A percentile compares a stretch with the other conserved stretches of the same genome.
phyloP scores from a whole-genome alignment of 306 rosid species.

The Vigna reflexopilosa region DNA sequence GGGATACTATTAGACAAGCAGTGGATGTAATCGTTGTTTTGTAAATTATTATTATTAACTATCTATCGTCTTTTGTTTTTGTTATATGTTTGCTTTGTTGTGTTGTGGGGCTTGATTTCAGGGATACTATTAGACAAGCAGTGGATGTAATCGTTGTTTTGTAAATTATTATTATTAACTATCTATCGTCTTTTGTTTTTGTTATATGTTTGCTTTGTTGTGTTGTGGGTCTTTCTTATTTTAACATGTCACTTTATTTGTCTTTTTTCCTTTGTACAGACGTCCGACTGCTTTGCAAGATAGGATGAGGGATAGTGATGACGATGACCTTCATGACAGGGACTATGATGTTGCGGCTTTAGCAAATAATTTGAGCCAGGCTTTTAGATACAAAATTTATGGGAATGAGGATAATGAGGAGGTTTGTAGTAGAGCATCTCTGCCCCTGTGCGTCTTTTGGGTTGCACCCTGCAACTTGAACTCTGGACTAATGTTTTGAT shows the following conservation, averaged over 20 bases:
- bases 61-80: background rate
- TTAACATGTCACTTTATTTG: constrained; percentile 17
- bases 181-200: background rate
- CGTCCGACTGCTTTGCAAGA: constrained; percentile 98
- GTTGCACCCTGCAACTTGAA: constrained; percentile 17
- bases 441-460: constrained; percentile 28
- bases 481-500: constrained; percentile 40
- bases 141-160: constrained; percentile 10
- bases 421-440: constrained; percentile 56
- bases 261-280: constrained; percentile 54
- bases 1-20: constrained; percentile 12
- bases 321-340: constrained; percentile 88
- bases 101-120: constrained; percentile 8
- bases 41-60: constrained; percentile 6
- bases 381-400: constrained; percentile 88
- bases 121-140: constrained; percentile 12
- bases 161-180: constrained; percentile 6
- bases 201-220: constrained; percentile 10
- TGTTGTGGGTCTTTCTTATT: constrained; percentile 8
- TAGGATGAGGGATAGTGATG: constrained; percentile 95
- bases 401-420: constrained; percentile 93
- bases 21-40: constrained; percentile 10
- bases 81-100: constrained; percentile 4
- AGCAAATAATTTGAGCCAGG: constrained; percentile 96
- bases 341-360: constrained; percentile 93